phyloP scores from a whole-genome alignment of 805 yeast genomes.

The Metschnikowia peoriensis region DNA sequence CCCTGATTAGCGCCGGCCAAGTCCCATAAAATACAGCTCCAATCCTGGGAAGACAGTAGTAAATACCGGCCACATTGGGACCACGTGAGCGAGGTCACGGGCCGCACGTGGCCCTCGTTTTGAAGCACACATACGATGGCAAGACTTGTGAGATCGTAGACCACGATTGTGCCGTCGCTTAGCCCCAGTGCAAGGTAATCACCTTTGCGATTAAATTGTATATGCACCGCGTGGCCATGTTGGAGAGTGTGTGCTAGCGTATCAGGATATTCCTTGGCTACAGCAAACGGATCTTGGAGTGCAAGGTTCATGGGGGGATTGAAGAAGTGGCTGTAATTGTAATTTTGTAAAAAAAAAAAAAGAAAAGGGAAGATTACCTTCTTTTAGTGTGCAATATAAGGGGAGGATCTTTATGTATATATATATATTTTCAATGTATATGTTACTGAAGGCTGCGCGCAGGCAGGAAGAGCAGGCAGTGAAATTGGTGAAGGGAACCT shows the following conservation, averaged over 20 bases:
- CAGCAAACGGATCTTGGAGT: slow-evolving; percentile 85
- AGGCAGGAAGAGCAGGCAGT: no score
- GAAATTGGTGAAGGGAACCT: no score
- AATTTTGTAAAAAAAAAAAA: background rate
- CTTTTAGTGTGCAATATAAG: no score
- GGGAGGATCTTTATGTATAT: no score
- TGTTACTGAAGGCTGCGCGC: no score
- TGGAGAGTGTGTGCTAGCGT: slow-evolving; percentile 67
- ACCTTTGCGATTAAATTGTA: slow-evolving; percentile 70
- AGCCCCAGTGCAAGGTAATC: slow-evolving; percentile 49
- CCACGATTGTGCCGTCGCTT: slow-evolving; percentile 15
- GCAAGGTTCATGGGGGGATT: slow-evolving; percentile 71
- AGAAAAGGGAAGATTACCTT: slow-evolving; percentile 11
- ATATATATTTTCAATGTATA: no score
- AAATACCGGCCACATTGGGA: slow-evolving; percentile 67
- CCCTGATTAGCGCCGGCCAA: slow-evolving; percentile 33
- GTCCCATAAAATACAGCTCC: slow-evolving; percentile 84
- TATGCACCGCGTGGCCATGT: slow-evolving; percentile 62
- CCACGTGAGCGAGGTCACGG: slow-evolving; percentile 77
- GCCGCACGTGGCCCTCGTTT: slow-evolving; percentile 58
- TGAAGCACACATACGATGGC: slow-evolving; percentile 52
- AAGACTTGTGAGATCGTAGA: slow-evolving; percentile 51
- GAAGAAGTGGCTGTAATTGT: background rate
- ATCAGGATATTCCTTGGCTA: slow-evolving; percentile 90
- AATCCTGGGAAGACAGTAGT: slow-evolving; percentile 73